phyloP scores from a whole-genome alignment of 495 filamentous ascomycete species.

The Aspergillus olivimuriae region DNA sequence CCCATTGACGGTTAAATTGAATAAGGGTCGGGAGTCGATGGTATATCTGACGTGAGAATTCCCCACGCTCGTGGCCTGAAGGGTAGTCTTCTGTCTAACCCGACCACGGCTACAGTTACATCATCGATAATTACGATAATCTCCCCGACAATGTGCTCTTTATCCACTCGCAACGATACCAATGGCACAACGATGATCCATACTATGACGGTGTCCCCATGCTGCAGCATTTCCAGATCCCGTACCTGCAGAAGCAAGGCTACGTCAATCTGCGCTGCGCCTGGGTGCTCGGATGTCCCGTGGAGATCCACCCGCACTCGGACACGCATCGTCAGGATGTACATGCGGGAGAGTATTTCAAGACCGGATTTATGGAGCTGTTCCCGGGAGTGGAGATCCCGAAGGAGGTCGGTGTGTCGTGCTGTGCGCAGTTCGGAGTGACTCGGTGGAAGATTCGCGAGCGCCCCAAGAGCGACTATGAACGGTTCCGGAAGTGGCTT shows the following conservation, averaged over 20 bases:
- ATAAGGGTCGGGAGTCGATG: conserved; percentile 56
- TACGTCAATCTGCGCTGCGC: conserved; percentile 64
- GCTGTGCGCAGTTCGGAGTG: conserved; percentile 71
- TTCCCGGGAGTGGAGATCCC: conserved; percentile 46
- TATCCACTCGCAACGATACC: conserved; percentile 53
- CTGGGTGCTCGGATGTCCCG: conserved; percentile 56
- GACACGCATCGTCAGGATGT: conserved; percentile 37
- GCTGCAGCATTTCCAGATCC: conserved; percentile 47
- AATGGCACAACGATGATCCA: conserved; percentile 57
- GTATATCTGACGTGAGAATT: conserved; percentile 54
- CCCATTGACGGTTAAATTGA: conserved; percentile 39
- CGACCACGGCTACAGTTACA: conserved; percentile 34
- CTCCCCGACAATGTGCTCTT: conserved; percentile 56
- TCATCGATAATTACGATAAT: conserved; percentile 58
- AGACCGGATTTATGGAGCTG: conserved; percentile 47
- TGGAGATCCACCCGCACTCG: conserved; percentile 46
- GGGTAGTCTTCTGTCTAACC: conserved; percentile 2
- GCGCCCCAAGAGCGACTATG: conserved; percentile 47
- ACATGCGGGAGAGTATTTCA: conserved; percentile 45
- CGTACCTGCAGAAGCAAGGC: conserved; percentile 48
- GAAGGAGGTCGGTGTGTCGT: conserved; percentile 48
- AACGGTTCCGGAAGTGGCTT: conserved; percentile 54
- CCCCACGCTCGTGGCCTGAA: conserved; percentile 6
- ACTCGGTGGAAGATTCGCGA: conserved; percentile 46
- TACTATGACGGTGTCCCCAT: conserved; percentile 44